Percentiles rank a stretch among this genome's conserved stretches.
Evolutionary conservation across 306 rosid species (phyloP).

Genomic region (Canavalia gladiata): DNA sequence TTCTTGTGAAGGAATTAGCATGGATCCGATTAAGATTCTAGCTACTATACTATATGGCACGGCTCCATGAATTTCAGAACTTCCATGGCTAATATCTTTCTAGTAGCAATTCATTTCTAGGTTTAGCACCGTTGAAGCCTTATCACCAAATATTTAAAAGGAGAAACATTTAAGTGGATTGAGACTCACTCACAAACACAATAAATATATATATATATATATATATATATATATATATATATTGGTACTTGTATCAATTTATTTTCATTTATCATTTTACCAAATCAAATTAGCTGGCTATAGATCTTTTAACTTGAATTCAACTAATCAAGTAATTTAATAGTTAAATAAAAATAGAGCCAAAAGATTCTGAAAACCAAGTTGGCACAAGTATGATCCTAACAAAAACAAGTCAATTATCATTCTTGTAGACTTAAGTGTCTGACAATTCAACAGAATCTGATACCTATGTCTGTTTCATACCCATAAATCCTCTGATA

Average conservation of each 20-base stretch:
- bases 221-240: no score
- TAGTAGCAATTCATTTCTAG: no score
- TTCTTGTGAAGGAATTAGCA: no score
- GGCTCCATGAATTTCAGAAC: no score
- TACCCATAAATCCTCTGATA: constrained; percentile 47
- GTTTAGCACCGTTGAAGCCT: no score
- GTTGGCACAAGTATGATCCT: constrained; percentile 6
- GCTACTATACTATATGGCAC: no score
- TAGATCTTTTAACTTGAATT: constrained; percentile 6
- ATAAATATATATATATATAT: no score
- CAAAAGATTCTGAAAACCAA: background rate
- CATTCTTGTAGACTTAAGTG: constrained; percentile 16
- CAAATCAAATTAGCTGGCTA: background rate
- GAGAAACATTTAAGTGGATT: no score
- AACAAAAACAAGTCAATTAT: constrained; percentile 31
- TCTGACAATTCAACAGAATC: constrained; percentile 51
- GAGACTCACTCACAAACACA: no score
- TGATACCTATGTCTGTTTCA: constrained; percentile 62
- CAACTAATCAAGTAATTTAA: constrained; percentile 12
- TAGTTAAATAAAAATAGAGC: background rate
- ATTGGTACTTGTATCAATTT: background rate
- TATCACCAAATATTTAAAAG: no score
- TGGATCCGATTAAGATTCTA: no score
- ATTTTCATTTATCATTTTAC: background rate
- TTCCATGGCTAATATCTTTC: no score